Evolutionary conservation across 1,284 basidiomycete genomes (phyloP), one percentile per base, ranked within the genome.

Genomic region (Austroboletus sp.): DNA sequence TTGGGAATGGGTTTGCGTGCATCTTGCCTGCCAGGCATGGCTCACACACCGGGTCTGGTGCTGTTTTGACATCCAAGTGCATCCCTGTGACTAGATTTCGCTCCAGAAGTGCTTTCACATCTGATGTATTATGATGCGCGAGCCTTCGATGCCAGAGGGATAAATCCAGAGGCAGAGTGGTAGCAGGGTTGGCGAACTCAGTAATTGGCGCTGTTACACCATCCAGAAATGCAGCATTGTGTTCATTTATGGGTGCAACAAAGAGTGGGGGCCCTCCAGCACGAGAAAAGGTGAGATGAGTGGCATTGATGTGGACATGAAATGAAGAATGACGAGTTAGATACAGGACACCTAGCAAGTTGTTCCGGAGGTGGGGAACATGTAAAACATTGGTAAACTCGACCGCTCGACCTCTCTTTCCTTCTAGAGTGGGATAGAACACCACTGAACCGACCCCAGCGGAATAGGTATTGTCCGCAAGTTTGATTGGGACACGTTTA

Each of bases 111-210:
- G 6, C 21, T 23, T 23, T 23, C 21, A 23, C 6, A 23, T 23
- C 21, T 3, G 3, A 3, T 6, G 6, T 3, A 23, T 23, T 23
- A 6, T 23, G 21, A 23, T 23, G 21, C 3, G 21, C 21, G 6
- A 23, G 21, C 6, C 21, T 3, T n/a, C n/a, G n/a, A n/a, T n/a
- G n/a, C n/a, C n/a, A n/a, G n/a, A n/a, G n/a, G 23, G 8, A 25
- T 1, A 49, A 26, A 31, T 59, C 51, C 1, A 57, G 45, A 11
- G 55, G 54, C 1, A 25, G 1, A 25, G 23, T 25, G 1, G 8
- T 7, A 4, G 23, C 23, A 25, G 8, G 4, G 6, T 25, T 3
- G 3, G 23, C 23, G 7, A 5, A 25, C 23, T 25, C 8, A 7
- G 23, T 25, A 1, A 25, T 5, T 7, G 23, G 6, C 23, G 3